Conservation (phyloP, 1,284 basidiomycete genomes). For the Puccinia coronata region DNA sequence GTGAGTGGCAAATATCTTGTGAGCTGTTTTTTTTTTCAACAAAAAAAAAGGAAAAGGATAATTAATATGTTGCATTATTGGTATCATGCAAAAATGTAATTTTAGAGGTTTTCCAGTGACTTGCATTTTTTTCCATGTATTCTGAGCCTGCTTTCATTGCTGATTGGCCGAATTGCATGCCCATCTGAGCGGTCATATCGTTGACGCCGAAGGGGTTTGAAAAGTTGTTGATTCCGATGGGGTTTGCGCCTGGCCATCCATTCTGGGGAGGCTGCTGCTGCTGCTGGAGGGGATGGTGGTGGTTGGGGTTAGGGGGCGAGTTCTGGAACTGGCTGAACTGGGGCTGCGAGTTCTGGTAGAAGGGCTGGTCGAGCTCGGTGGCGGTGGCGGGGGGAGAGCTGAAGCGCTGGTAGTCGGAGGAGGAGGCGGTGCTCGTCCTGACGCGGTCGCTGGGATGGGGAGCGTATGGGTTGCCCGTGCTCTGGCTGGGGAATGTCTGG, state of each 20-base stretch:
- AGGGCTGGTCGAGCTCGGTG: slow-evolving; percentile 14
- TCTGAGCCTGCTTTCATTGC: slow-evolving; percentile 92
- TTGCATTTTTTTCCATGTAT: slow-evolving; percentile 89
- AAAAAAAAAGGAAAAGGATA: neutral
- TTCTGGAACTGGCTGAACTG: slow-evolving; percentile 15
- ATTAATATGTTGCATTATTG: neutral
- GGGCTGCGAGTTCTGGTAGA: neutral
- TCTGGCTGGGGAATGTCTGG: neutral
- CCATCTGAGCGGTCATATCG: slow-evolving; percentile 90
- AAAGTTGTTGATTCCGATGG: slow-evolving; percentile 49
- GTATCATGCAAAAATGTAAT: neutral
- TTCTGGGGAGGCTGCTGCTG: slow-evolving; percentile 27
- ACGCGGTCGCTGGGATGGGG: neutral
- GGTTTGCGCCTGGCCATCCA: neutral
- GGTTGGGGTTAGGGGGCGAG: neutral
- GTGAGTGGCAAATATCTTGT: slow-evolving; percentile 72
- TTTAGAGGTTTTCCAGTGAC: slow-evolving; percentile 56
- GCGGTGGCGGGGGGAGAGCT: slow-evolving; percentile 35
- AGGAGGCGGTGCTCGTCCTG: neutral
- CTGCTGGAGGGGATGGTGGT: slow-evolving; percentile 13
- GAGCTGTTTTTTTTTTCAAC: slow-evolving; percentile 64
- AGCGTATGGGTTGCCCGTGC: slow-evolving; percentile 11
- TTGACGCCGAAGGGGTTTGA: slow-evolving; percentile 65
- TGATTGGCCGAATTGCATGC: slow-evolving; percentile 90
- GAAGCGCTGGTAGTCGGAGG: slow-evolving; percentile 34